Base-by-base conservation (phyloP, 2,329 filamentous ascomycete genomes). In the Fusarium pininemorale region DNA sequence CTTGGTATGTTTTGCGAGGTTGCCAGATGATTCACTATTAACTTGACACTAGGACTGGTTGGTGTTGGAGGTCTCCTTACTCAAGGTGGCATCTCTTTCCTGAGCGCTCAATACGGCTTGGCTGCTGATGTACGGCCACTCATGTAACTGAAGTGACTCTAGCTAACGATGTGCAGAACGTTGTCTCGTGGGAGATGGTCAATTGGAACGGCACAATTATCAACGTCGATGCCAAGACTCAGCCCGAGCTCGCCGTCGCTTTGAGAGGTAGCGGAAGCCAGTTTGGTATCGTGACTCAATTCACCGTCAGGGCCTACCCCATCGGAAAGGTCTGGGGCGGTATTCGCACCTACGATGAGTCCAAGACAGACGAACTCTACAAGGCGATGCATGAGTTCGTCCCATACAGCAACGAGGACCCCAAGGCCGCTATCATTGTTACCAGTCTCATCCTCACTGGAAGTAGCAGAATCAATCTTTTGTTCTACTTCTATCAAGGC, bases 401-500 rank as follows among this genome's bases (percentile, higher is more conserved):
- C 0, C 70, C 70, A 2, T 60, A 73, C 22, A 72, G n/a, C 35
- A 73, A 60, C 30, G n/a, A 65, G 3, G 64, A 72, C 0, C 41
- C 65, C 1, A 72, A 72, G 12, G 58, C 69, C 0, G 57, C 70
- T 0, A 60, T 72, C 2, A 72, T 72, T 1, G 51, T 72, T 0
- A 73, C 57, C 15, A 55, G 55, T 4, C 14, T 72, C 0, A 45
- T 73, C 4, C 44, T 63, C 7, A 41, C 61, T 5, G 64, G 54
- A 1, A 51, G 54, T 1, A 30, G 45, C 6, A 48, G 45, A 4
- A 30, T 48, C 0, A 60, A 58, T 9, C 18, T 65, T 7, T 9
- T 72, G 24, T 73, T 73, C 3, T 72, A 65, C 15, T 72, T 72
- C 35, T 72, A 72, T 9, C 48, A 72, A 0, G 70, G 44, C 7